These are phyloP conservation scores for Mortierella sp. DNA, from an alignment of 371 early-diverging fungal genomes.

Conservation along the genomic window DNA sequence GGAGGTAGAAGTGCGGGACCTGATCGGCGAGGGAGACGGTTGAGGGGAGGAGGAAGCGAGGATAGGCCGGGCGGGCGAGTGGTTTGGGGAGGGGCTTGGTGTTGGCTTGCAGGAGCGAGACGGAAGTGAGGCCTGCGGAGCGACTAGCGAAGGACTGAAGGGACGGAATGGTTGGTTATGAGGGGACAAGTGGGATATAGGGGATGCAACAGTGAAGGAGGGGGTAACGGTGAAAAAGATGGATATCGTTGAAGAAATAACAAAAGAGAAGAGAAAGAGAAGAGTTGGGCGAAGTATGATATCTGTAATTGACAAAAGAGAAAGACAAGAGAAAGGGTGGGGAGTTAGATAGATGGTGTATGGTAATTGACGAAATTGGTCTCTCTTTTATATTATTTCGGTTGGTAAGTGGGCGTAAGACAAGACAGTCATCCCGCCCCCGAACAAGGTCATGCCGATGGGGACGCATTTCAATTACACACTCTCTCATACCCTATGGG, in stretches of 20 bases:
- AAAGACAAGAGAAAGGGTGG: not conserved
- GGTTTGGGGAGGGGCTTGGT: constrained; percentile 30
- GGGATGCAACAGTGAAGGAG: not conserved
- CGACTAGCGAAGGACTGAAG: constrained; percentile 27
- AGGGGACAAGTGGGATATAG: constrained; percentile 3
- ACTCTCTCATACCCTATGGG: not conserved
- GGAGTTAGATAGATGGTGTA: not conserved
- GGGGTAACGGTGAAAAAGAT: not conserved
- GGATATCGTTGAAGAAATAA: constrained; percentile 13
- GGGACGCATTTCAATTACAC: not conserved
- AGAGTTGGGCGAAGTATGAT: not conserved
- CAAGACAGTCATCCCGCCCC: not conserved
- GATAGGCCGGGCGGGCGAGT: constrained; percentile 35
- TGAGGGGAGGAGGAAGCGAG: constrained; percentile 36
- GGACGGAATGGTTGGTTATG: constrained; percentile 22
- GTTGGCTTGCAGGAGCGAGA: constrained; percentile 26
- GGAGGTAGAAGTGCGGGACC: constrained; percentile 20
- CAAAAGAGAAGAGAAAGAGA: constrained; percentile 1
- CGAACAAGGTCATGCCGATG: too few relatives aligned
- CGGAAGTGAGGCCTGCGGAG: constrained; percentile 27
- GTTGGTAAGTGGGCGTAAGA: not conserved
- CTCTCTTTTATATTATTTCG: not conserved
- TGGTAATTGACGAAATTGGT: not conserved
- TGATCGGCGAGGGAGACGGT: constrained; percentile 27
- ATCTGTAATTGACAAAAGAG: constrained; percentile 8